These are phyloP conservation scores for Rubroboletus satanas DNA, from an alignment of 768 basidiomycete species.

Conservation along the genomic window DNA sequence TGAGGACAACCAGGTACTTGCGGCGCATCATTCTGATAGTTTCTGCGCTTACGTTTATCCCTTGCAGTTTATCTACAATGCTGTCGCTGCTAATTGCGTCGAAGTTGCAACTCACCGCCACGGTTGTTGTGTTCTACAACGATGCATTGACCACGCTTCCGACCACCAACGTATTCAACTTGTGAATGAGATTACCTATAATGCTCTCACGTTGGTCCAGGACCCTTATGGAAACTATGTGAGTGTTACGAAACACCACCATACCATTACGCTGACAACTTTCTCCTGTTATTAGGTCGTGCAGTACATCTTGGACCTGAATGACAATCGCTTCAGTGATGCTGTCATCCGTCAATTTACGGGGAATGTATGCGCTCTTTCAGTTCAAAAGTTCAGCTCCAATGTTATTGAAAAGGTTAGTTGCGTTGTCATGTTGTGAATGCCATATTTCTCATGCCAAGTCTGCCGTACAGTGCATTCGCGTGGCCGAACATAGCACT, in stretches of 20 bases:
- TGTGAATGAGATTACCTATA: constrained; percentile 98
- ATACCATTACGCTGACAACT: not conserved
- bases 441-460: not conserved
- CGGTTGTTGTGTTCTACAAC: constrained; percentile 96
- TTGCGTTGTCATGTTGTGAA: not conserved
- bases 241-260: constrained; percentile 24
- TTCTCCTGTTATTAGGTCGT: constrained; percentile 58
- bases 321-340: constrained; percentile 98
- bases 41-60: not conserved
- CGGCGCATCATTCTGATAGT: not conserved
- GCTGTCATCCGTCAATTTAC: constrained; percentile 96
- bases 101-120: constrained; percentile 98
- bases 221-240: constrained; percentile 95
- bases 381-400: constrained; percentile 98
- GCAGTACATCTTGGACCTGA: constrained; percentile 97
- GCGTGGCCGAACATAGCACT: constrained; percentile 93
- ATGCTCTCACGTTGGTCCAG: constrained; percentile 95
- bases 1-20: constrained; percentile 90
- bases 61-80: constrained; percentile 93
- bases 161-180: constrained; percentile 93
- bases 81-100: constrained; percentile 97
- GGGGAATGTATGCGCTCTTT: constrained; percentile 95
- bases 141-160: constrained; percentile 97
- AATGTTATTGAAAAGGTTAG: constrained; percentile 95
- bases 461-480: constrained; percentile 53